phyloP scores from a whole-genome alignment of 805 yeast species.

The Saccharomycopsis vini region DNA sequence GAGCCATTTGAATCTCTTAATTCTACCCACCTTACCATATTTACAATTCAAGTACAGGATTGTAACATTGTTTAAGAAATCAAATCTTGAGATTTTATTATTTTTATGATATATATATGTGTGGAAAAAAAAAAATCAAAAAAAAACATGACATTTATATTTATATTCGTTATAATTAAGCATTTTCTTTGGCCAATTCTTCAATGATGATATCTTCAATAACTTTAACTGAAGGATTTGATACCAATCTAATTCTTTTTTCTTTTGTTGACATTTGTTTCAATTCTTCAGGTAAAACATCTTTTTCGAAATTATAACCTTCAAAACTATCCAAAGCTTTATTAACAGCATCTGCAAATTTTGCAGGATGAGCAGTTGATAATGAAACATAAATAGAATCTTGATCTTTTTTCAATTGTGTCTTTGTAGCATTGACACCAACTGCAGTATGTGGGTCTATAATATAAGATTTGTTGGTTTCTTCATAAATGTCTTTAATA shows the following conservation, averaged over 20 bases:
- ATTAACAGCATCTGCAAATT: slow-evolving; percentile 93
- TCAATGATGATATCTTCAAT: slow-evolving; percentile 71
- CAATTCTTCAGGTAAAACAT: slow-evolving; percentile 85
- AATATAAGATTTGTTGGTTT: slow-evolving; percentile 59
- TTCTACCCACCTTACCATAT: too few relatives aligned
- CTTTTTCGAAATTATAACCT: slow-evolving; percentile 77
- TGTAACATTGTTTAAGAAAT: too few relatives aligned
- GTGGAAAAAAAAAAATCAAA: not conserved
- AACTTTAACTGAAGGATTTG: slow-evolving; percentile 61
- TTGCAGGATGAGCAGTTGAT: slow-evolving; percentile 98
- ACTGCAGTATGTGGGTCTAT: slow-evolving; percentile 97
- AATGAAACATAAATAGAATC: slow-evolving; percentile 57
- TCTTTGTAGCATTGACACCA: slow-evolving; percentile 74
- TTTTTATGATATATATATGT: too few relatives aligned
- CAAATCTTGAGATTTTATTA: too few relatives aligned
- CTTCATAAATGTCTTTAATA: slow-evolving; percentile 58
- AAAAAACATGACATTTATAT: not conserved
- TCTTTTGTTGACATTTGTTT: slow-evolving; percentile 60
- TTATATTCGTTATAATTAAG: too few relatives aligned
- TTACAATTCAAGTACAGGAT: too few relatives aligned
- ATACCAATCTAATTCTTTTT: slow-evolving; percentile 65
- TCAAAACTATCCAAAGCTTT: slow-evolving; percentile 55
- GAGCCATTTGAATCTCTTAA: too few relatives aligned
- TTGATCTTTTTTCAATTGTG: slow-evolving; percentile 42
- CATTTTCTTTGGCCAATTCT: slow-evolving; percentile 68